Conservation (phyloP, 768 basidiomycete species). For the Russula virescens region DNA sequence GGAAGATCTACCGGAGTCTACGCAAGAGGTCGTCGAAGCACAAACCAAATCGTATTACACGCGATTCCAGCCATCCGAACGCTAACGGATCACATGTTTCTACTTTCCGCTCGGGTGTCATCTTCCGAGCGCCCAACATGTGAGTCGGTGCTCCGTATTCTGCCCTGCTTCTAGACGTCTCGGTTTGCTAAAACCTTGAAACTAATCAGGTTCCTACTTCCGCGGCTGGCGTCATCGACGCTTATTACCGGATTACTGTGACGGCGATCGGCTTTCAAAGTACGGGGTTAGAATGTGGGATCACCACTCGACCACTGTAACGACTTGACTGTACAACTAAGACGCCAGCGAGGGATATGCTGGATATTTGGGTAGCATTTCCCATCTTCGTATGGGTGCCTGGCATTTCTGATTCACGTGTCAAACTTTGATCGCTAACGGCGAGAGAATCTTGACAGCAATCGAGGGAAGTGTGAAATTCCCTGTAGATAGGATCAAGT, state of each 20-base stretch:
- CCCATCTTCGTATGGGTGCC: too few relatives aligned
- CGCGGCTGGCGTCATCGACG: neutral
- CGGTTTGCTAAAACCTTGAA: neutral
- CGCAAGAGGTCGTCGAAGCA: slow-evolving; percentile 85
- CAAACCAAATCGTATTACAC: slow-evolving; percentile 82
- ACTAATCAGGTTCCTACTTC: neutral
- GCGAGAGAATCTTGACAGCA: neutral
- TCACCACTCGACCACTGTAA: too few relatives aligned
- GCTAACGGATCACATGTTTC: slow-evolving; percentile 5
- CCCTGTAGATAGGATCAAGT: neutral
- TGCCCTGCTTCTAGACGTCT: neutral
- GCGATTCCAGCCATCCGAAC: slow-evolving; percentile 59
- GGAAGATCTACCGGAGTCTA: slow-evolving; percentile 87
- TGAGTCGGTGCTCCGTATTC: neutral
- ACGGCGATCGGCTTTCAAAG: neutral
- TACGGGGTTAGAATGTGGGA: neutral
- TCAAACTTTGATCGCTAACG: neutral
- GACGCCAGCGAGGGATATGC: too few relatives aligned
- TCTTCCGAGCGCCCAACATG: neutral
- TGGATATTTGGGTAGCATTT: too few relatives aligned
- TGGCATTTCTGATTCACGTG: neutral
- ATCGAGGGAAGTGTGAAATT: neutral
- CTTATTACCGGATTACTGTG: neutral
- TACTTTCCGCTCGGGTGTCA: neutral
- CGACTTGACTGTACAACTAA: too few relatives aligned